These are phyloP conservation scores for Pichia phayaonensis DNA, from an alignment of 805 yeast genomes.

Conservation along the genomic window DNA sequence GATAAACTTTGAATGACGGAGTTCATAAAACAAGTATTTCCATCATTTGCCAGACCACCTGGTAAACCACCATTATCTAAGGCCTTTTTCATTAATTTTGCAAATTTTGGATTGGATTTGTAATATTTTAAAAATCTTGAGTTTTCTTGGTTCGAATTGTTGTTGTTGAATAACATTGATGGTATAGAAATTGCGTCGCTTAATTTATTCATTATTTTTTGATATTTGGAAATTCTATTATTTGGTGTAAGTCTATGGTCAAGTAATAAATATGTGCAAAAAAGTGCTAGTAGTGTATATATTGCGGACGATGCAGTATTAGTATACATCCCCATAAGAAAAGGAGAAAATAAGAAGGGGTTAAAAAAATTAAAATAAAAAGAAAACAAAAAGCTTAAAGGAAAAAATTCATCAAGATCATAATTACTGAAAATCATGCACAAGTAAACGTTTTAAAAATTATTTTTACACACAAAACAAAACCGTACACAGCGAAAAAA, in stretches of 20 bases:
- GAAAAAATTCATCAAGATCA: background rate
- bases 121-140: background rate
- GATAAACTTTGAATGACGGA: constrained; percentile 80
- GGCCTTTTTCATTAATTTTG: constrained; percentile 29
- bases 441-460: background rate
- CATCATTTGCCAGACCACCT: constrained; percentile 85
- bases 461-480: background rate
- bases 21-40: constrained; percentile 94
- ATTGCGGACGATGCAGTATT: background rate
- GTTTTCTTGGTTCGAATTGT: background rate
- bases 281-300: background rate
- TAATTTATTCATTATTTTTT: constrained; percentile 9
- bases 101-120: constrained; percentile 5
- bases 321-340: background rate
- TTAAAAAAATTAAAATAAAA: background rate
- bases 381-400: background rate
- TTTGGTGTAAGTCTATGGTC: background rate
- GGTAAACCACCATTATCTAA: constrained; percentile 58
- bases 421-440: background rate
- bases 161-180: constrained; percentile 3
- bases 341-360: background rate
- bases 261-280: constrained; percentile 1
- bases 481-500: background rate
- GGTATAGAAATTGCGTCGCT: constrained; percentile 11
- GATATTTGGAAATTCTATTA: background rate